Evolutionary conservation across 129 eudicot species (phyloP).

Genomic region (Saussurea involucrata): DNA sequence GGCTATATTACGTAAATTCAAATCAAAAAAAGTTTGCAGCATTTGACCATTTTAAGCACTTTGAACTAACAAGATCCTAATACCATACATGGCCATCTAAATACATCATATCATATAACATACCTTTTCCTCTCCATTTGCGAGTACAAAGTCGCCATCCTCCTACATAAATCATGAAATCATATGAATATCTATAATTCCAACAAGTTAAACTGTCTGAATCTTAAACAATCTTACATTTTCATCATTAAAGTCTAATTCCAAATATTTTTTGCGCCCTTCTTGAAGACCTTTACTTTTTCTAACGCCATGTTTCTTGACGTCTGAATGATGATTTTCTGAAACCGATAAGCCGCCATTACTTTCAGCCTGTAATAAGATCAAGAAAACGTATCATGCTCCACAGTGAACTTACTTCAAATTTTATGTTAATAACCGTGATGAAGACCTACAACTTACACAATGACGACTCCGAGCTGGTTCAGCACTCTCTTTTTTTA

Average conservation of each 20-base stretch:
- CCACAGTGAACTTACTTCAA: constrained; percentile 25
- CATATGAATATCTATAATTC: background rate
- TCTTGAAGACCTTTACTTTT: constrained; percentile 38
- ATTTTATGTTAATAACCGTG: constrained; percentile 27
- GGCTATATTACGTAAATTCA: background rate
- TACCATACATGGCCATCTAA: background rate
- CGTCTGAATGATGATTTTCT: constrained; percentile 38
- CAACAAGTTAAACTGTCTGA: background rate
- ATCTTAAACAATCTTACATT: constrained; percentile 43
- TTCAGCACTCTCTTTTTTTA: constrained; percentile 25
- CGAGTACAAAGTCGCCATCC: constrained; percentile 77
- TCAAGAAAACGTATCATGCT: constrained; percentile 28
- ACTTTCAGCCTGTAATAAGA: constrained; percentile 55
- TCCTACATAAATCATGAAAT: constrained; percentile 40
- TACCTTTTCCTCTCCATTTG: constrained; percentile 79
- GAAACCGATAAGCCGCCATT: constrained; percentile 49
- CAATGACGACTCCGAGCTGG: constrained; percentile 48
- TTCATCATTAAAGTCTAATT: constrained; percentile 73
- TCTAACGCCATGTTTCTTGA: constrained; percentile 29
- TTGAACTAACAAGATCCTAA: too few species aligned
- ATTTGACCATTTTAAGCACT: background rate
- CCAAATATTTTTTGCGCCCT: constrained; percentile 31
- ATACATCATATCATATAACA: constrained; percentile 20
- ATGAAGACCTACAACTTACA: constrained; percentile 91
- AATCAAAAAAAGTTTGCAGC: background rate